phyloP scores from a whole-genome alignment of 2,329 filamentous ascomycete species.

The Amphichorda felina region DNA sequence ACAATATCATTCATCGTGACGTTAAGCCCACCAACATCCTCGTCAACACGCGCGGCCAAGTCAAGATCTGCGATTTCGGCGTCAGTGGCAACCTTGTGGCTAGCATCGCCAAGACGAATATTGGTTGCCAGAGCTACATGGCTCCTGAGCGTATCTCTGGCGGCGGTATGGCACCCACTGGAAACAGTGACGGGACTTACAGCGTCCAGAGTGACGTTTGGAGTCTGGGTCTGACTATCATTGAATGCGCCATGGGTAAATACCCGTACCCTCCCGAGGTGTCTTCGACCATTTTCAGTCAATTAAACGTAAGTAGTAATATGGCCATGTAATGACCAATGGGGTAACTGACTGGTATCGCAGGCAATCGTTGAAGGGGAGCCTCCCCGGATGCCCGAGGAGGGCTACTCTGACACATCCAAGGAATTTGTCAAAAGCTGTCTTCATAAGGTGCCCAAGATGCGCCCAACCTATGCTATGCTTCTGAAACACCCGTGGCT shows the following conservation, averaged over 20 bases:
- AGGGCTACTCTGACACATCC: constrained; percentile 67
- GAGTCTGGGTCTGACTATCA: constrained; percentile 87
- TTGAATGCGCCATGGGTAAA: constrained; percentile 87
- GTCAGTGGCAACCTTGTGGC: constrained; percentile 94
- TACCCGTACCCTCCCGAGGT: constrained; percentile 97
- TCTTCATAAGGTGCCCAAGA: constrained; percentile 82
- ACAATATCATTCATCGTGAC: constrained; percentile 98
- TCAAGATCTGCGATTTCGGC: constrained; percentile 98
- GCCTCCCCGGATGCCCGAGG: constrained; percentile 73
- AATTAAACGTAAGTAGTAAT: constrained; percentile 67
- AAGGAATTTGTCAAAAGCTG: constrained; percentile 82
- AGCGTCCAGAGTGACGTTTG: constrained; percentile 97
- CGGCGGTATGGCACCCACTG: constrained; percentile 62
- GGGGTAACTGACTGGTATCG: neutral
- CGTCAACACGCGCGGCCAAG: constrained; percentile 75
- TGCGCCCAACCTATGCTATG: constrained; percentile 89
- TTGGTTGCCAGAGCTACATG: constrained; percentile 99
- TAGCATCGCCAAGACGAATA: constrained; percentile 97
- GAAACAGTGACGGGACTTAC: constrained; percentile 71
- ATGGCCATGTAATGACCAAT: too few species aligned
- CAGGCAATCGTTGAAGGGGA: constrained; percentile 97
- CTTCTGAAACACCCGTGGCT: constrained; percentile 88
- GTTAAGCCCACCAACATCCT: constrained; percentile 99
- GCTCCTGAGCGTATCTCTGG: constrained; percentile 90
- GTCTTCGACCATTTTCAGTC: constrained; percentile 96